phyloP scores from a whole-genome alignment of 1,284 basidiomycete species.

The Wallemia hederae region DNA sequence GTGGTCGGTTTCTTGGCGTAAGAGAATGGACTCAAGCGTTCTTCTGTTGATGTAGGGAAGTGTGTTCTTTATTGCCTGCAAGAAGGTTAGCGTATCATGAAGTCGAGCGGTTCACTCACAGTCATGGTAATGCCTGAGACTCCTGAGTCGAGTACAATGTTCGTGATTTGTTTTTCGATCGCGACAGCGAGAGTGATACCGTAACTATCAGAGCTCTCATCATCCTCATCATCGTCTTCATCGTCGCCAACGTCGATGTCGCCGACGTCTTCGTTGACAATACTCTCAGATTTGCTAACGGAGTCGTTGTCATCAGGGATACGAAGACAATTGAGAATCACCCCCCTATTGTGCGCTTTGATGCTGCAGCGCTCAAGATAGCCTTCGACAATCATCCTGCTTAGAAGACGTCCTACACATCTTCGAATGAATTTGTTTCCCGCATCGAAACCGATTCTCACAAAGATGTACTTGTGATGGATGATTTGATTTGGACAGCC shows the following conservation, averaged over 20 bases:
- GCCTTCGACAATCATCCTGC: not conserved
- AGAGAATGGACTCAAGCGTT: not conserved
- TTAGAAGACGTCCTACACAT: not conserved
- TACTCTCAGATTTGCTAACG: not conserved
- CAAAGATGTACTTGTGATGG: not conserved
- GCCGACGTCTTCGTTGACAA: not conserved
- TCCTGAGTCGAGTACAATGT: not conserved
- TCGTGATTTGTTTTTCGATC: not conserved
- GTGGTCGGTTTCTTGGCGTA: not conserved
- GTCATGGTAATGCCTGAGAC: not conserved
- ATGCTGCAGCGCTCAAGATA: not conserved
- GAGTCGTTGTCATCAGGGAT: not conserved
- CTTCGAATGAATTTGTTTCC: not conserved
- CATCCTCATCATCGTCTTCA: not conserved
- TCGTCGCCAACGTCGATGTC: not conserved
- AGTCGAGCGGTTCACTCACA: not conserved
- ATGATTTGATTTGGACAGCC: not conserved
- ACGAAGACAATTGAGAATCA: not conserved
- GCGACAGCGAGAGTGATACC: not conserved
- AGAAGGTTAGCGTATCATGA: not conserved
- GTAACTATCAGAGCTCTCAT: not conserved
- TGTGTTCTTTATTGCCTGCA: not conserved
- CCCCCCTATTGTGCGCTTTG: not conserved
- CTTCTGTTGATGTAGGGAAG: not conserved
- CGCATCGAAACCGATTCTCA: not conserved